These are phyloP conservation scores for Acephala macrosclerotiorum DNA, from an alignment of 2,329 filamentous ascomycete species.

Conservation along the genomic window DNA sequence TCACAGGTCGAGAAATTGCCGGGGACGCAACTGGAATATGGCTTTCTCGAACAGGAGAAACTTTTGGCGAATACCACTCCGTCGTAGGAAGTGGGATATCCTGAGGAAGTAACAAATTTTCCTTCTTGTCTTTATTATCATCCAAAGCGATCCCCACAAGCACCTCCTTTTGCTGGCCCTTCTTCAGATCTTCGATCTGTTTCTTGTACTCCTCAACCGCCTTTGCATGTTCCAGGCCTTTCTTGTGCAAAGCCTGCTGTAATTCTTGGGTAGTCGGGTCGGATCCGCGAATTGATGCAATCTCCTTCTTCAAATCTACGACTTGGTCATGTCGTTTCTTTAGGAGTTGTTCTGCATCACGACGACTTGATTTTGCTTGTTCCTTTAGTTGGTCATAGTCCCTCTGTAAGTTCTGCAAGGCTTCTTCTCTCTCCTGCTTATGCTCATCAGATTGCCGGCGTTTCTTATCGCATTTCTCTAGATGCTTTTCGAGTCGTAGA, in stretches of 20 bases:
- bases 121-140: conserved; percentile 1
- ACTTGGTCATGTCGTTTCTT: conserved; percentile 65
- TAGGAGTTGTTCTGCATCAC: conserved; percentile 62
- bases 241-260: conserved; percentile 31
- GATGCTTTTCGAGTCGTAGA: conserved; percentile 36
- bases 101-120: neutral
- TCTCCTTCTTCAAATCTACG: conserved; percentile 60
- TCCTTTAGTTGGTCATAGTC: conserved; percentile 63
- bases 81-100: conserved; percentile 5
- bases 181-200: conserved; percentile 30
- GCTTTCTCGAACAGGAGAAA: conserved; percentile 28
- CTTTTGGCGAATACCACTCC: conserved; percentile 14
- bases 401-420: conserved; percentile 55
- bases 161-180: neutral
- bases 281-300: conserved; percentile 52
- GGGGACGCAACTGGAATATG: conserved; percentile 32
- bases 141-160: neutral
- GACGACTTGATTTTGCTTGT: conserved; percentile 60
- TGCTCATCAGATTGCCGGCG: conserved; percentile 53
- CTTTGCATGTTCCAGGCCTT: conserved; percentile 32
- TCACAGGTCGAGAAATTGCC: conserved; percentile 33
- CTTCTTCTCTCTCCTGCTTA: conserved; percentile 54
- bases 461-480: conserved; percentile 48
- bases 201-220: conserved; percentile 31
- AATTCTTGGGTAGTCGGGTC: conserved; percentile 29